Conservation (phyloP, 2,329 filamentous ascomycete species). For the Xylaria sp. region DNA sequence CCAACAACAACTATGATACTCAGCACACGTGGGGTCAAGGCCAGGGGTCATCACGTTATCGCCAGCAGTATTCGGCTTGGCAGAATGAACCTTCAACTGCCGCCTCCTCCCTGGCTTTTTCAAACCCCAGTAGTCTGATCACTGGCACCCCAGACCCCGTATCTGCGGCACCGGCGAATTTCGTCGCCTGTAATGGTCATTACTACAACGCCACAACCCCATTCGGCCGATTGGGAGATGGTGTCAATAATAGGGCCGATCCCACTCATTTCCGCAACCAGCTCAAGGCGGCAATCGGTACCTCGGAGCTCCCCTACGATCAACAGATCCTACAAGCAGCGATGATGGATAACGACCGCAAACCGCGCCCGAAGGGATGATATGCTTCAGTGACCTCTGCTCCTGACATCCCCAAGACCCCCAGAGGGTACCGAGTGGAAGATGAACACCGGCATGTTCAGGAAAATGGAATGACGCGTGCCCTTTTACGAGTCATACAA, state of each 20-base stretch:
- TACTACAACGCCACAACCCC: slow-evolving; percentile 44
- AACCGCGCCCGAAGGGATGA: slow-evolving; percentile 42
- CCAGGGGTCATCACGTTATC: slow-evolving; percentile 18
- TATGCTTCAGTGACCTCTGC: neutral
- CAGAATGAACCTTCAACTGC: slow-evolving; percentile 30
- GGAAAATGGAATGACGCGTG: slow-evolving; percentile 2
- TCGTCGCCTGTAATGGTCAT: slow-evolving; percentile 44
- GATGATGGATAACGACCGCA: slow-evolving; percentile 40
- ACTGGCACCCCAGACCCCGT: slow-evolving; percentile 55
- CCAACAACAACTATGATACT: slow-evolving; percentile 28
- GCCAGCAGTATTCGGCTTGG: slow-evolving; percentile 40
- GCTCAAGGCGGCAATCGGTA: slow-evolving; percentile 38
- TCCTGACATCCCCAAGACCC: neutral
- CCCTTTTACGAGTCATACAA: neutral
- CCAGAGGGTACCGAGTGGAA: neutral
- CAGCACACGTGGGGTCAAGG: slow-evolving; percentile 25
- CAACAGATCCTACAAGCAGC: slow-evolving; percentile 42
- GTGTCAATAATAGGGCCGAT: slow-evolving; percentile 41
- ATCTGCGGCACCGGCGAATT: slow-evolving; percentile 34
- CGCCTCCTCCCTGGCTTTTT: slow-evolving; percentile 53
- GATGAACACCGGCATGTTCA: neutral
- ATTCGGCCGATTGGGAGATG: slow-evolving; percentile 42
- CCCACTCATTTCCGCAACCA: slow-evolving; percentile 46
- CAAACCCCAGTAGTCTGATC: slow-evolving; percentile 62
- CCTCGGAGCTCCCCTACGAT: slow-evolving; percentile 41